Percentiles rank a stretch among this genome's conserved stretches.
Evolutionary conservation across 768 basidiomycete genomes (phyloP).

Genomic region (Trametes cubensis): DNA sequence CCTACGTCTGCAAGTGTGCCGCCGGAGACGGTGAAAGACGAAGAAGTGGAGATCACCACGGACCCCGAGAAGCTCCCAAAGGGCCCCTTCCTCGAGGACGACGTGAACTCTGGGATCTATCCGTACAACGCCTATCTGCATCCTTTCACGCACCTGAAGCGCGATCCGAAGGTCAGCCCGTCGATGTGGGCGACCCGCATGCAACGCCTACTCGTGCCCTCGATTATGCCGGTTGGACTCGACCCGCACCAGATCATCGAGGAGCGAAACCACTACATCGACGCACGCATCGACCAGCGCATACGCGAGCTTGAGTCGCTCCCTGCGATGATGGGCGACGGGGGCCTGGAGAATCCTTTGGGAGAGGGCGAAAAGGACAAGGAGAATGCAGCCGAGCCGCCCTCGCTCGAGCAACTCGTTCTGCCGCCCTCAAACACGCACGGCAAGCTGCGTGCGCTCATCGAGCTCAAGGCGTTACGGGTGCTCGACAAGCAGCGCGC

Average conservation of each 20-base stretch:
- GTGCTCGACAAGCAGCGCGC: slow-evolving; percentile 91
- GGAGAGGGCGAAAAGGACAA: slow-evolving; percentile 39
- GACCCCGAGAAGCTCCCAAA: slow-evolving; percentile 67
- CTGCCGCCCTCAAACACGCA: slow-evolving; percentile 68
- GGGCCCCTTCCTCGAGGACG: slow-evolving; percentile 77
- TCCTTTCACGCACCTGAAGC: slow-evolving; percentile 80
- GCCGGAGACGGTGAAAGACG: slow-evolving; percentile 38
- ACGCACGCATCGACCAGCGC: slow-evolving; percentile 86
- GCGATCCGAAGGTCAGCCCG: slow-evolving; percentile 61
- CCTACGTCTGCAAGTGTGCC: slow-evolving; percentile 10
- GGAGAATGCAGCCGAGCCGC: slow-evolving; percentile 32
- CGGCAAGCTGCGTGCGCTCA: slow-evolving; percentile 85
- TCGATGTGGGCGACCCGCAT: slow-evolving; percentile 69
- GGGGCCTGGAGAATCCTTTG: slow-evolving; percentile 58
- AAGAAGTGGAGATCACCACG: slow-evolving; percentile 63
- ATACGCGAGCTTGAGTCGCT: slow-evolving; percentile 83
- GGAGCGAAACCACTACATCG: slow-evolving; percentile 90
- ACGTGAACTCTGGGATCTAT: slow-evolving; percentile 79
- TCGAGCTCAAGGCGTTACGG: slow-evolving; percentile 89
- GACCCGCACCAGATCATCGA: slow-evolving; percentile 91
- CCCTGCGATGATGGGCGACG: slow-evolving; percentile 80
- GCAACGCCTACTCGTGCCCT: slow-evolving; percentile 83
- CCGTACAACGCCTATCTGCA: slow-evolving; percentile 90
- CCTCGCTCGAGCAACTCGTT: slow-evolving; percentile 41
- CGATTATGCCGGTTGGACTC: slow-evolving; percentile 86